Base-by-base conservation (phyloP, 2,329 filamentous ascomycete genomes). In the Aspergillus ibericus region DNA sequence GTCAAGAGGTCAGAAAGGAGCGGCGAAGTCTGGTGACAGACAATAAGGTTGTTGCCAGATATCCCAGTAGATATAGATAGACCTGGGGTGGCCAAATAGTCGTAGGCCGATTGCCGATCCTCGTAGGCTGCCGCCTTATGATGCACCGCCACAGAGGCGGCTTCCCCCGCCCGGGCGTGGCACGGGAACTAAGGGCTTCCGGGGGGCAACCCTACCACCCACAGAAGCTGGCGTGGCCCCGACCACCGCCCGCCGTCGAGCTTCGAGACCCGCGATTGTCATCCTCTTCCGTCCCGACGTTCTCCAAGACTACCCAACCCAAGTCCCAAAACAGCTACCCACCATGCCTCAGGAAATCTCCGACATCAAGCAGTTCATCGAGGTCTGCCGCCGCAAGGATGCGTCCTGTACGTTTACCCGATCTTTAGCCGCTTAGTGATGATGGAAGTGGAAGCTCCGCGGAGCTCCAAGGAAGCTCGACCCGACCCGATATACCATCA, bases 321-420 rank as follows among this genome's bases (percentile, higher is more conserved):
- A 60, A 47, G 56, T 63, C 66, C 53, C 58, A 62, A 59, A 44
- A 42, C 59, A 53, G 48, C 56, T 79, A 83, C 82, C 83, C 91
- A 96, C 84, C 82, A 99, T 99, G 95, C 93, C 95, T 88, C 86
- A 88, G 78, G 92, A 98, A 91, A 90, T 97, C 81, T 91, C 88
- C 79, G 95, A 98, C 81, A 98, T 98, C 88, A 98, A 99, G 80
- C 80, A 96, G 87, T 99, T 99, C 91, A 96, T 99, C 82, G 95
- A 98, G 90, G 96, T 99, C 88, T 96, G 91, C 89, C 90, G 93
- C 83, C 91, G 95, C 81, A 96, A 96, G 87, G 96, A 99, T 88
- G 95, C 95, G 80, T 96, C 91, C 80, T 96, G 95, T 99, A 91
- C 77, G 92, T 93, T 63, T 63, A 22, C 50, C 50, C 48, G 34